phyloP scores from a whole-genome alignment of 1,284 basidiomycete species.

The Sutorius eximius region DNA sequence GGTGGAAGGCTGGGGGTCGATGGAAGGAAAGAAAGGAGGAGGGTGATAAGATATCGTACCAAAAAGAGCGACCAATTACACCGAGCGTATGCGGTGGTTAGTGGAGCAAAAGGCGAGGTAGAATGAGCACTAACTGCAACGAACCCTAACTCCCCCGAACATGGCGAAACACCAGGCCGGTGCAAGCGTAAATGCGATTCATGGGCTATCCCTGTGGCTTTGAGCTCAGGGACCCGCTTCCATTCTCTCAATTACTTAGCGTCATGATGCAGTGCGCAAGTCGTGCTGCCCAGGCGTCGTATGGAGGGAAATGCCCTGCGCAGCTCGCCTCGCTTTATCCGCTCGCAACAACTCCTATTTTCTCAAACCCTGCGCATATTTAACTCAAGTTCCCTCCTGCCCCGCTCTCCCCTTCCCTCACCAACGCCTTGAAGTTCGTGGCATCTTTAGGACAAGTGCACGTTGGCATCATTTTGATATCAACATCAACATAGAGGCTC shows the following conservation, averaged over 20 bases:
- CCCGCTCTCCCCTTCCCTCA: constrained; percentile 6
- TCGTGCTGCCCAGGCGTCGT: constrained; percentile 5
- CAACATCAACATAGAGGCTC: neutral
- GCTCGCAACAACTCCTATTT: constrained; percentile 3
- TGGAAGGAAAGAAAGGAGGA: too few relatives aligned
- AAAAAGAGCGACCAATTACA: too few relatives aligned
- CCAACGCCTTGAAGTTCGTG: constrained; percentile 7
- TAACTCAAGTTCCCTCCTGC: constrained; percentile 4
- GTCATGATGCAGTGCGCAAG: constrained; percentile 19
- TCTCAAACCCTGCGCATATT: constrained; percentile 20
- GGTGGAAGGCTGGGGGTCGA: too few relatives aligned
- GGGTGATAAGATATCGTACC: too few relatives aligned
- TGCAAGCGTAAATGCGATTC: constrained; percentile 2
- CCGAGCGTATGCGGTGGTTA: too few relatives aligned
- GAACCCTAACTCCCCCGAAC: too few relatives aligned
- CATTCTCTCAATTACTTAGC: constrained; percentile 15
- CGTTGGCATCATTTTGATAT: constrained; percentile 8
- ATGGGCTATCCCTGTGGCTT: neutral
- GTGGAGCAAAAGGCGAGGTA: too few relatives aligned
- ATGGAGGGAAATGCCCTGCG: constrained; percentile 6
- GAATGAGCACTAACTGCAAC: too few relatives aligned
- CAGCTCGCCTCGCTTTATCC: constrained; percentile 25
- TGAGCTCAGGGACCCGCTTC: constrained; percentile 15
- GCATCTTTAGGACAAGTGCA: constrained; percentile 1
- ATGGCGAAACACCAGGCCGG: too few relatives aligned